Conservation (phyloP, 2,329 filamentous ascomycete genomes). For the Ascochyta viciae-villosae region DNA sequence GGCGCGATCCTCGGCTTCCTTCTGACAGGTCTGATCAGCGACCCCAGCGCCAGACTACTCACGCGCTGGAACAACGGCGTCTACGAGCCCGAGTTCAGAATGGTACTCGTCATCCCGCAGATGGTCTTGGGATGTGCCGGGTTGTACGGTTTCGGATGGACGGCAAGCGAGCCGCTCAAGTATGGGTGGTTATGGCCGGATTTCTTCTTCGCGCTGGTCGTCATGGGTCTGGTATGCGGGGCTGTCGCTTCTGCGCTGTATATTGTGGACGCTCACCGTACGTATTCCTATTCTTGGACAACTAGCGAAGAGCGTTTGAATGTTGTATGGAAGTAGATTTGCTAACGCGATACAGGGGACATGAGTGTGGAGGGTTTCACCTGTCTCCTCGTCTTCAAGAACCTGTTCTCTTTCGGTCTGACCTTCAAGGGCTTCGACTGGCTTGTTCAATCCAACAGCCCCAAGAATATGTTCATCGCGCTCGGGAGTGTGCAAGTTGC, state of each 20-base stretch:
- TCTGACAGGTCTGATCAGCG: conserved; percentile 75
- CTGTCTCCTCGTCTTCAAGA: conserved; percentile 91
- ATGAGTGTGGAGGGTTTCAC: conserved; percentile 89
- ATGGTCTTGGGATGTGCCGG: conserved; percentile 78
- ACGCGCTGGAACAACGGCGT: conserved; percentile 78
- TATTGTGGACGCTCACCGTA: conserved; percentile 89
- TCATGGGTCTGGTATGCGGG: conserved; percentile 90
- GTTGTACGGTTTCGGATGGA: conserved; percentile 84
- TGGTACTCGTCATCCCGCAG: conserved; percentile 83
- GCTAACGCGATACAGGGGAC: conserved; percentile 61
- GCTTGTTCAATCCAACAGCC: conserved; percentile 67
- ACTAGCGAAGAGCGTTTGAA: neutral
- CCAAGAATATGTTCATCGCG: conserved; percentile 72
- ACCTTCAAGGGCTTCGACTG: conserved; percentile 87
- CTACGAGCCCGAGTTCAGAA: conserved; percentile 91
- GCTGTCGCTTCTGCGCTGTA: conserved; percentile 87
- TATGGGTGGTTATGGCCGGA: conserved; percentile 79
- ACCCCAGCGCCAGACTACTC: conserved; percentile 73
- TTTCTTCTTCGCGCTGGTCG: conserved; percentile 82
- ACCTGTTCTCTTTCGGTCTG: conserved; percentile 86
- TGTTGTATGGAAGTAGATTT: neutral
- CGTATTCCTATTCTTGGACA: conserved; percentile 4
- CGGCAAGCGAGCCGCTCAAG: conserved; percentile 64
- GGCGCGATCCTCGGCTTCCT: conserved; percentile 80
- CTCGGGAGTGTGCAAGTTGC: conserved; percentile 79